Percentiles rank a stretch among this genome's conserved stretches.
phyloP scores from a whole-genome alignment of 2,329 filamentous ascomycete genomes.

The Microsporum audouinii region DNA sequence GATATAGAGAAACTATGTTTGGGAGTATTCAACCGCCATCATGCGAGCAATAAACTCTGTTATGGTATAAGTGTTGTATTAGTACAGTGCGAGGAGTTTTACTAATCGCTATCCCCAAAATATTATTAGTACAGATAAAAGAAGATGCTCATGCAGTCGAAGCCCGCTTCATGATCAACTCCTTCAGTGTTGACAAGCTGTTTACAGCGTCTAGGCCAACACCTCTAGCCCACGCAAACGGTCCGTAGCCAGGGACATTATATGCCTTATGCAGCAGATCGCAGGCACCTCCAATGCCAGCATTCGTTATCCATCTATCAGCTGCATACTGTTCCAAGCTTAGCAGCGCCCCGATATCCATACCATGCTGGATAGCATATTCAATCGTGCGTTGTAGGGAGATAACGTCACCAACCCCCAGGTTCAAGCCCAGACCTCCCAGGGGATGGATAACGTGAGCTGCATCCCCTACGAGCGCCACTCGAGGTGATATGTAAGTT shows the following conservation, averaged over 20 bases:
- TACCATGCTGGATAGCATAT: conserved; percentile 66
- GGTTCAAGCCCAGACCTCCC: conserved; percentile 87
- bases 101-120: background rate
- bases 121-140: background rate
- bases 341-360: conserved; percentile 71
- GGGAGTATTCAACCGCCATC: background rate
- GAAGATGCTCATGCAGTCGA: background rate
- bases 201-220: conserved; percentile 67
- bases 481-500: conserved; percentile 78
- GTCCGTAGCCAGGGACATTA: conserved; percentile 59
- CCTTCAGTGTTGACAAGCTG: conserved; percentile 62
- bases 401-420: conserved; percentile 80
- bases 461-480: conserved; percentile 85
- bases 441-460: conserved; percentile 93
- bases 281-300: conserved; percentile 61
- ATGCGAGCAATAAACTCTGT: background rate
- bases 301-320: conserved; percentile 74
- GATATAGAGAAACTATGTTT: background rate
- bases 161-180: conserved; percentile 66
- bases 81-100: background rate
- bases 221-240: conserved; percentile 67
- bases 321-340: conserved; percentile 70
- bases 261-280: conserved; percentile 93
- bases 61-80: background rate
- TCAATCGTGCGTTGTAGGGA: conserved; percentile 64